phyloP scores from a whole-genome alignment of 768 basidiomycete species.

The Pisolithus microcarpus region DNA sequence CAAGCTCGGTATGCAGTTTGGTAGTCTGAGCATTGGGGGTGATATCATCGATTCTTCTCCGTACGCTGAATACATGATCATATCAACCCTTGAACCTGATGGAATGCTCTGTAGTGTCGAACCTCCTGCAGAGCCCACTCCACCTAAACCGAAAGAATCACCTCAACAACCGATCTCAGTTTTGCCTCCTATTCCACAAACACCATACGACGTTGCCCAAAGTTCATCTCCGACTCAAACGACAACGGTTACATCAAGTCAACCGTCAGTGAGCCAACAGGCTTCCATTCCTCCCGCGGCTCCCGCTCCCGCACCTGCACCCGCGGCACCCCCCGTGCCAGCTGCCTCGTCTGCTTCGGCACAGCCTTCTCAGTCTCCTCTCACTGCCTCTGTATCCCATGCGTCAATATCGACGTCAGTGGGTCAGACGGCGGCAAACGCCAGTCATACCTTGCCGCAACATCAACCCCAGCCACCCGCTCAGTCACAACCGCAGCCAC shows the following conservation, averaged over 20 bases:
- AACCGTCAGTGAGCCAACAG: background rate
- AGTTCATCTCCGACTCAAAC: slow-evolving; percentile 16
- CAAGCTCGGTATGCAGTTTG: slow-evolving; percentile 87
- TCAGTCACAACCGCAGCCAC: slow-evolving; percentile 15
- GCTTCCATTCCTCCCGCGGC: slow-evolving; percentile 25
- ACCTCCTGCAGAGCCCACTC: slow-evolving; percentile 7
- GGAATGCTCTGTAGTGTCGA: slow-evolving; percentile 21
- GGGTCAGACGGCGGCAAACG: slow-evolving; percentile 25
- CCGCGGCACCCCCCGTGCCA: background rate
- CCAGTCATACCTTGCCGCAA: slow-evolving; percentile 12
- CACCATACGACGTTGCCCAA: slow-evolving; percentile 21
- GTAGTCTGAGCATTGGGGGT: slow-evolving; percentile 70
- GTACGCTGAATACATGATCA: slow-evolving; percentile 32
- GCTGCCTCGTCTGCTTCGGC: slow-evolving; percentile 6
- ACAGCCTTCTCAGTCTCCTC: slow-evolving; percentile 19
- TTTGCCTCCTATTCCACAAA: slow-evolving; percentile 20
- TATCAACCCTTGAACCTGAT: slow-evolving; percentile 3
- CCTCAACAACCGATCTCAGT: slow-evolving; percentile 32
- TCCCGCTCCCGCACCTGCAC: slow-evolving; percentile 16
- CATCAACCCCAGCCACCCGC: slow-evolving; percentile 18
- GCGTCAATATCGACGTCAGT: slow-evolving; percentile 29
- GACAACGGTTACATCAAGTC: background rate
- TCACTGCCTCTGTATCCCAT: slow-evolving; percentile 25
- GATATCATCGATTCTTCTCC: slow-evolving; percentile 51
- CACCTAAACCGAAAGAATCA: slow-evolving; percentile 18